Evolutionary conservation across 2,329 filamentous ascomycete species (phyloP).

Genomic region (Penicillium verrucosum): DNA sequence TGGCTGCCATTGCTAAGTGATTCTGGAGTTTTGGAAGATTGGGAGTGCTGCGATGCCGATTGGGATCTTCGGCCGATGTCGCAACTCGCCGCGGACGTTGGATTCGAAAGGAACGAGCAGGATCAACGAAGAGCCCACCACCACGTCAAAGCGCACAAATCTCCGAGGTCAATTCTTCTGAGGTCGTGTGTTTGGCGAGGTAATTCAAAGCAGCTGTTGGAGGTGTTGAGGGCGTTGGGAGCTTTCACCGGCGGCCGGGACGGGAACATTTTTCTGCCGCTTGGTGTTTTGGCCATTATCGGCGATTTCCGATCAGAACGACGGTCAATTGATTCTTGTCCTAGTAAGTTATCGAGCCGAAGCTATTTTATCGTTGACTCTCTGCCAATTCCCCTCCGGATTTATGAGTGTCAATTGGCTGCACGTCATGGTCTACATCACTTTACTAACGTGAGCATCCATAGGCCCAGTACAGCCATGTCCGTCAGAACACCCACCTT

Average conservation of each 20-base stretch:
- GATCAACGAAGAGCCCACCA: conserved; percentile 28
- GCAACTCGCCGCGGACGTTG: conserved; percentile 21
- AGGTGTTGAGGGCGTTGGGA: conserved; percentile 39
- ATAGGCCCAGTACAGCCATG: conserved; percentile 25
- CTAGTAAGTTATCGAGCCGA: conserved; percentile 13
- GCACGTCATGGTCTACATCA: neutral
- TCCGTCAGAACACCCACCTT: conserved; percentile 30
- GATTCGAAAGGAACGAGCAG: conserved; percentile 21
- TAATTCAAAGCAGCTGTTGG: conserved; percentile 10
- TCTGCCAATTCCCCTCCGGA: neutral
- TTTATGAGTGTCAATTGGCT: neutral
- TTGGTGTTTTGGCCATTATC: conserved; percentile 17
- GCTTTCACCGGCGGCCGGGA: conserved; percentile 39
- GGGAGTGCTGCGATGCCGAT: conserved; percentile 12
- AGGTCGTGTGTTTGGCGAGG: conserved; percentile 10
- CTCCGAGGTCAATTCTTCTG: conserved; percentile 12
- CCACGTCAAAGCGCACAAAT: conserved; percentile 21
- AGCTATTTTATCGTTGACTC: neutral
- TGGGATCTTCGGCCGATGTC: conserved; percentile 16
- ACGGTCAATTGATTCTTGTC: conserved; percentile 15
- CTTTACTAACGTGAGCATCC: conserved; percentile 12
- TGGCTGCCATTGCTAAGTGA: conserved; percentile 32
- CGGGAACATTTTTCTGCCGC: conserved; percentile 43
- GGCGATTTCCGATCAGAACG: conserved; percentile 25
- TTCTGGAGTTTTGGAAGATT: conserved; percentile 4